These are phyloP conservation scores for Syzygium malaccense DNA, from an alignment of 441 rosid species.

Conservation along the genomic window DNA sequence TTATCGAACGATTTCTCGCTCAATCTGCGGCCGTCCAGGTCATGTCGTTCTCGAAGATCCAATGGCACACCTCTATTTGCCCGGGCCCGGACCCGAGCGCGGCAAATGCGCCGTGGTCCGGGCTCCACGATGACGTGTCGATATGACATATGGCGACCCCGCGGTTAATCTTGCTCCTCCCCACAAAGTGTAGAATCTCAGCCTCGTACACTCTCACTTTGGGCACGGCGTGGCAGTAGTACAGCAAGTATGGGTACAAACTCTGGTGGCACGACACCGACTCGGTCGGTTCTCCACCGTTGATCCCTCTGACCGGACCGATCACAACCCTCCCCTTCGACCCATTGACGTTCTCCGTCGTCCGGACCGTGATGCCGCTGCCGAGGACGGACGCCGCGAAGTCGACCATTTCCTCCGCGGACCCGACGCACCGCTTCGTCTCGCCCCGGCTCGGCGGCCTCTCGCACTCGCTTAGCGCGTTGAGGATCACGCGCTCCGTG, in stretches of 20 bases:
- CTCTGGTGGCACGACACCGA: slow-evolving; percentile 97
- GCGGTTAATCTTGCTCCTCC: slow-evolving; percentile 54
- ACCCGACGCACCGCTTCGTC: slow-evolving; percentile 83
- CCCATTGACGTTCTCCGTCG: slow-evolving; percentile 62
- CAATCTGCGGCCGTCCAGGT: slow-evolving; percentile 79
- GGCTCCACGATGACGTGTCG: slow-evolving; percentile 90
- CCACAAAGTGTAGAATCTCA: slow-evolving; percentile 51
- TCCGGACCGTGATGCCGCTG: slow-evolving; percentile 48
- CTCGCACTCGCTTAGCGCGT: slow-evolving; percentile 77
- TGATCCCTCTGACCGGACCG: slow-evolving; percentile 65
- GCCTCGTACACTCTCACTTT: slow-evolving; percentile 86
- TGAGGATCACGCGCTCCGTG: slow-evolving; percentile 47
- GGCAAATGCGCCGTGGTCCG: slow-evolving; percentile 77
- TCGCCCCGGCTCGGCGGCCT: slow-evolving; percentile 75
- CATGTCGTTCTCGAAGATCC: slow-evolving; percentile 95
- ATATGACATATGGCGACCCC: slow-evolving; percentile 93
- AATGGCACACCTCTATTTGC: slow-evolving; percentile 83
- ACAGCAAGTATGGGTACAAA: slow-evolving; percentile 73
- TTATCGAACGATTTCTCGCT: background rate
- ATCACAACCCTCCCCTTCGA: slow-evolving; percentile 54
- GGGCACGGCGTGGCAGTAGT: slow-evolving; percentile 96
- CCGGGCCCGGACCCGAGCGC: slow-evolving; percentile 87
- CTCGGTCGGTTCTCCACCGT: slow-evolving; percentile 74
- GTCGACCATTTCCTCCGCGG: slow-evolving; percentile 87
- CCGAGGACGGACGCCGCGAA: slow-evolving; percentile 79